phyloP scores from a whole-genome alignment of 1,284 basidiomycete species.

The Schizophyllum commune region DNA sequence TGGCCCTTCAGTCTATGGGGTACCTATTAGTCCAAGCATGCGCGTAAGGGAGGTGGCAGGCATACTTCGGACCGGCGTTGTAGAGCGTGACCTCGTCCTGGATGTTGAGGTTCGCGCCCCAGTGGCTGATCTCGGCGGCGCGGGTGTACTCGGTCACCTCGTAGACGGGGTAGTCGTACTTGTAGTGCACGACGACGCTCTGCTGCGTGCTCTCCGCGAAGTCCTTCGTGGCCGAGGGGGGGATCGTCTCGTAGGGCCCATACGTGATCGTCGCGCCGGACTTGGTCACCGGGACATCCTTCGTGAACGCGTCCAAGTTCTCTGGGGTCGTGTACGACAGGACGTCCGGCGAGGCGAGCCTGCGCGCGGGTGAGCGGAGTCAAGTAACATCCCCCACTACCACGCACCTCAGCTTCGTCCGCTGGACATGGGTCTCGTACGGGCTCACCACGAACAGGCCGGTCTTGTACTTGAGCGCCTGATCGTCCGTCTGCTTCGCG shows the following conservation, averaged over 20 bases:
- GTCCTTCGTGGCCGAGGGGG: slow-evolving; percentile 45
- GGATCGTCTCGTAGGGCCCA: slow-evolving; percentile 78
- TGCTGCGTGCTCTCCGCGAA: slow-evolving; percentile 60
- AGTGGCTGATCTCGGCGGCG: slow-evolving; percentile 88
- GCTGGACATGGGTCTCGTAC: slow-evolving; percentile 74
- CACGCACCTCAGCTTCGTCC: slow-evolving; percentile 78
- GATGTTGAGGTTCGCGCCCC: slow-evolving; percentile 92
- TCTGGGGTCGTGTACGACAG: slow-evolving; percentile 62
- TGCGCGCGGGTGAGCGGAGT: slow-evolving; percentile 21
- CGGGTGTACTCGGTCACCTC: slow-evolving; percentile 71
- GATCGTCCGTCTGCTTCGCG: slow-evolving; percentile 73
- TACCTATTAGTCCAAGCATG: slow-evolving; percentile 1
- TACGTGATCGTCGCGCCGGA: slow-evolving; percentile 79
- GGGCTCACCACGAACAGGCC: slow-evolving; percentile 77
- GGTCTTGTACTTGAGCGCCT: slow-evolving; percentile 72
- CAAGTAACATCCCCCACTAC: slow-evolving; percentile 1
- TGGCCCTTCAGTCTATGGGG: slow-evolving; percentile 80
- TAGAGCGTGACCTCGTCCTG: slow-evolving; percentile 81
- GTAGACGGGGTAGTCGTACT: slow-evolving; percentile 72
- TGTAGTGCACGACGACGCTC: slow-evolving; percentile 71
- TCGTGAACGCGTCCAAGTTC: slow-evolving; percentile 45
- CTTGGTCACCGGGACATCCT: slow-evolving; percentile 58
- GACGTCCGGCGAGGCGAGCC: slow-evolving; percentile 60
- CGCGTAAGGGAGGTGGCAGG: slow-evolving; percentile 11
- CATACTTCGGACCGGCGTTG: slow-evolving; percentile 85